A percentile compares a stretch with the other conserved stretches of the same genome.
phyloP scores from a whole-genome alignment of 768 basidiomycete species.

The Leccinum ochraceum region DNA sequence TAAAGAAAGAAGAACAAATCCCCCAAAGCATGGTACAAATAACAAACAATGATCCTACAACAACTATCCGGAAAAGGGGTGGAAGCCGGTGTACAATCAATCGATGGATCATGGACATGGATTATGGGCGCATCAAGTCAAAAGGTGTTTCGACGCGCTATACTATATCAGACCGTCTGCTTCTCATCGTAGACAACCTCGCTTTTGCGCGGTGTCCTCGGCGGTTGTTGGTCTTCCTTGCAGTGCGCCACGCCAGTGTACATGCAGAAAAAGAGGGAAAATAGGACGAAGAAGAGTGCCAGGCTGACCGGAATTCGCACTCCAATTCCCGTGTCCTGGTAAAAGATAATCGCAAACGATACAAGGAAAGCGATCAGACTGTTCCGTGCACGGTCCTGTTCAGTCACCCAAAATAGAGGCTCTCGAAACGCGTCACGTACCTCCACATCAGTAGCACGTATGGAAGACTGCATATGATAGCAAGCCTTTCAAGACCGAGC shows the following conservation, averaged over 20 bases:
- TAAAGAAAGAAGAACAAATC: too few species aligned
- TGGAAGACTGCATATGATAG: constrained; percentile 43
- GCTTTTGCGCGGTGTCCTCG: background rate
- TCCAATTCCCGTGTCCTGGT: constrained; percentile 23
- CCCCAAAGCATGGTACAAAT: background rate
- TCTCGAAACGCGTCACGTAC: background rate
- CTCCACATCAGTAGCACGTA: constrained; percentile 41
- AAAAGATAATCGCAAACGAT: constrained; percentile 34
- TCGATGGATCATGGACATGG: background rate
- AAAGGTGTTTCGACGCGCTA: background rate
- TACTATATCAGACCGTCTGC: constrained; percentile 1
- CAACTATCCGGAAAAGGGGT: background rate
- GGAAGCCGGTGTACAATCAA: background rate
- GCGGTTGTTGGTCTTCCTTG: constrained; percentile 15
- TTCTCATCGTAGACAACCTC: background rate
- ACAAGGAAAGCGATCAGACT: constrained; percentile 39
- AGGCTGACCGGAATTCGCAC: constrained; percentile 31
- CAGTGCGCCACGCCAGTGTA: constrained; percentile 20
- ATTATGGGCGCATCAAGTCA: background rate
- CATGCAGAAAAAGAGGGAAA: constrained; percentile 34
- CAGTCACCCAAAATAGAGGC: background rate
- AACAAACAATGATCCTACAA: background rate
- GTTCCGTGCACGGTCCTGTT: background rate
- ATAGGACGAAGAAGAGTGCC: constrained; percentile 23
- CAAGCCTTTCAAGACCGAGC: constrained; percentile 37